phyloP scores from a whole-genome alignment of 805 yeast species.

The Starmerella asiatica region DNA sequence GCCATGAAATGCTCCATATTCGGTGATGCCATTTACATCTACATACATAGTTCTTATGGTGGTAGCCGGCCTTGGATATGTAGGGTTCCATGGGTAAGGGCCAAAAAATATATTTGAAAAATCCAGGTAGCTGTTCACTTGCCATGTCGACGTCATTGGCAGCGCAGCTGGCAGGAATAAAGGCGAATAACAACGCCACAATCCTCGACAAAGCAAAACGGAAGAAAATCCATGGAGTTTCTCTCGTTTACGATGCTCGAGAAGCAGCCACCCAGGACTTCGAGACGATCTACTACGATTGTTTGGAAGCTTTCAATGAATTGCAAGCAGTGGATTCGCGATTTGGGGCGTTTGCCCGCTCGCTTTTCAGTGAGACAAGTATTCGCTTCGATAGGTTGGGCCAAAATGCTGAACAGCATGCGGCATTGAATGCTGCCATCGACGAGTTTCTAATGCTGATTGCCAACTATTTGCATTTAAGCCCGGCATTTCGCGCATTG shows the following conservation, averaged over 20 bases:
- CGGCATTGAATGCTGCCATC: slow-evolving; percentile 61
- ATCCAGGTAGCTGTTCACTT: slow-evolving; percentile 2
- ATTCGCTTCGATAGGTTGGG: slow-evolving; percentile 67
- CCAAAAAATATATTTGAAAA: slow-evolving; percentile 1
- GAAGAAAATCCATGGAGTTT: slow-evolving; percentile 75
- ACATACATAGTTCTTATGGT: background rate
- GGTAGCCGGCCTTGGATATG: background rate
- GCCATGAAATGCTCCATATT: too few relatives aligned
- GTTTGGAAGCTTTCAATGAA: slow-evolving; percentile 64
- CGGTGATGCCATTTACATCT: too few relatives aligned
- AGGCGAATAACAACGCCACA: slow-evolving; percentile 37
- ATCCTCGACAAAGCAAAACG: slow-evolving; percentile 77
- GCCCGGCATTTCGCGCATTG: slow-evolving; percentile 65
- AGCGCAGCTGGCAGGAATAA: slow-evolving; percentile 61
- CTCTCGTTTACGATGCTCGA: slow-evolving; percentile 72
- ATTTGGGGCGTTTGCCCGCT: slow-evolving; percentile 51
- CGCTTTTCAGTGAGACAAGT: slow-evolving; percentile 75
- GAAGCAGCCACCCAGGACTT: slow-evolving; percentile 92
- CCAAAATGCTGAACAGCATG: slow-evolving; percentile 64
- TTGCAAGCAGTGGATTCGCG: slow-evolving; percentile 59
- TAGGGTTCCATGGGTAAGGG: background rate
- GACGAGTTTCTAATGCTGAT: slow-evolving; percentile 58
- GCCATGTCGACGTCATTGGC: slow-evolving; percentile 45
- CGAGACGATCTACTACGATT: slow-evolving; percentile 59
- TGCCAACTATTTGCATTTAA: slow-evolving; percentile 62